Conservation (phyloP, 805 yeast species). For the Candida saitoana region DNA sequence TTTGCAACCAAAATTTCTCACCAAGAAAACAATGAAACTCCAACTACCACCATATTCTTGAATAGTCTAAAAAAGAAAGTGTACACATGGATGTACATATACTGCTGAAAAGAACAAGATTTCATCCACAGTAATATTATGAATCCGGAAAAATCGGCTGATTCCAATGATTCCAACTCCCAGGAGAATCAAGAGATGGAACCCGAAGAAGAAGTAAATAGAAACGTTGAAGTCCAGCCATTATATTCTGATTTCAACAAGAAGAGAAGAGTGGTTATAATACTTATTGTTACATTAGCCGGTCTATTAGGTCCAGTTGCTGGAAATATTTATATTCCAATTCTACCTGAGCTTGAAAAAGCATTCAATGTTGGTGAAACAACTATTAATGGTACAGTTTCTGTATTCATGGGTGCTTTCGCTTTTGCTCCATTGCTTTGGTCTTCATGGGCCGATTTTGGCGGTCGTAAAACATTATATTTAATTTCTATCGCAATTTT, state of each 20-base stretch:
- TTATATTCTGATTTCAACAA: constrained; percentile 30
- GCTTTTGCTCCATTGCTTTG: constrained; percentile 54
- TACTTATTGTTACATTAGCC: constrained; percentile 41
- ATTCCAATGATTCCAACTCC: no score
- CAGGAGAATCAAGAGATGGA: background rate
- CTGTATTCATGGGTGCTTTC: constrained; percentile 54
- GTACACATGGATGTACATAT: background rate
- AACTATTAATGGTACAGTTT: constrained; percentile 51
- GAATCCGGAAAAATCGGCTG: no score
- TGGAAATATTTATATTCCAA: constrained; percentile 56
- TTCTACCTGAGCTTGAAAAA: constrained; percentile 42
- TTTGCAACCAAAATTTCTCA: background rate
- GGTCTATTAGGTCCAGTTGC: constrained; percentile 56
- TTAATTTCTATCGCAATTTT: constrained; percentile 23
- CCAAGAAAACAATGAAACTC: no score
- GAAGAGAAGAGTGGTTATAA: constrained; percentile 27
- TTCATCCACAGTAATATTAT: no score
- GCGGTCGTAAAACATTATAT: constrained; percentile 39
- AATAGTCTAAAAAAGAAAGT: background rate
- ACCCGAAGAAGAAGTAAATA: background rate
- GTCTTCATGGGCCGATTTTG: constrained; percentile 53
- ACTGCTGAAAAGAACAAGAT: no score
- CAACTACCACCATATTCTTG: background rate
- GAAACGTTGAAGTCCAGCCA: background rate
- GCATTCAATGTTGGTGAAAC: constrained; percentile 40